Percentiles rank a stretch among this genome's conserved stretches.
phyloP scores from a whole-genome alignment of 441 rosid species.

The Metrosideros polymorpha region DNA sequence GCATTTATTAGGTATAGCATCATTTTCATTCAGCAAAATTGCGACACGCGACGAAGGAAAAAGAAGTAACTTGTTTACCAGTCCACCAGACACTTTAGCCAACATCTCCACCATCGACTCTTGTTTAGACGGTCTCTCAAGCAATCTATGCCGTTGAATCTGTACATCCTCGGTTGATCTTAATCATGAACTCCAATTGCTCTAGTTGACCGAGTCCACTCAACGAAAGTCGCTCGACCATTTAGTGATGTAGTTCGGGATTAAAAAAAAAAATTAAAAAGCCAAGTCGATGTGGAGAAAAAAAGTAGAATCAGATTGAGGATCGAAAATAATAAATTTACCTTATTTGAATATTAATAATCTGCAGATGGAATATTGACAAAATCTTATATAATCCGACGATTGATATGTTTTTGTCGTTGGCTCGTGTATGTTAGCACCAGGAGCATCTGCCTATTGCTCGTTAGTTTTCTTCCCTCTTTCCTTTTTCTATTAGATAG shows the following conservation, averaged over 20 bases:
- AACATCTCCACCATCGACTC: neutral
- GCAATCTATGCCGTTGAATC: no score
- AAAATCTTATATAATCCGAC: neutral
- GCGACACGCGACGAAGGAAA: neutral
- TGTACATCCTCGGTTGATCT: no score
- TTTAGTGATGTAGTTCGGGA: neutral
- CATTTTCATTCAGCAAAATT: neutral
- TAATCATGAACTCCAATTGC: no score
- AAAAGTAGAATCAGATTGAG: neutral
- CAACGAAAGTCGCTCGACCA: neutral
- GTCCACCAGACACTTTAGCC: accelerated
- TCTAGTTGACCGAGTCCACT: neutral
- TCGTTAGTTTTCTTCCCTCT: no score
- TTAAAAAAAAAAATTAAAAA: neutral
- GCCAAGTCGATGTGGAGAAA: neutral
- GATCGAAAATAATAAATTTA: neutral
- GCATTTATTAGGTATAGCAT: neutral
- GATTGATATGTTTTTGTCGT: neutral
- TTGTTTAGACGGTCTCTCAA: neutral
- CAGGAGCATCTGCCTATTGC: neutral
- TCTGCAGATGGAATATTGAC: neutral
- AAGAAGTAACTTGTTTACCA: neutral
- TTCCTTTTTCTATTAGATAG: no score
- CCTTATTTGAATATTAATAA: no score
- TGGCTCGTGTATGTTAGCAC: neutral